Conservation (phyloP, 176 grass and related monocot genomes). For the Rhipidocladum racemiflorum region DNA sequence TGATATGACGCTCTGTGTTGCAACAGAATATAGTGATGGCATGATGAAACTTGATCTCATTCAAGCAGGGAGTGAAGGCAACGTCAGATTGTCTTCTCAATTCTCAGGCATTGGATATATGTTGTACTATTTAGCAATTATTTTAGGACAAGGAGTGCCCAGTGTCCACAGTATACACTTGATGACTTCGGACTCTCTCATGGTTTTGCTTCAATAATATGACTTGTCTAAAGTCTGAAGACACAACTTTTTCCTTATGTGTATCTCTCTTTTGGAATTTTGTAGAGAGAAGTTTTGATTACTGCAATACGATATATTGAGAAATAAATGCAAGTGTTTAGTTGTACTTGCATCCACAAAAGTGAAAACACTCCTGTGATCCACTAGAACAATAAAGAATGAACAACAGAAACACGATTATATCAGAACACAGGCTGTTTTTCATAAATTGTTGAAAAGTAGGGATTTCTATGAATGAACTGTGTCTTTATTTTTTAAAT, state of each 20-base stretch:
- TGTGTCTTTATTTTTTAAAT: not conserved
- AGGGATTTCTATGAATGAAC: not conserved
- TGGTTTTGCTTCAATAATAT: not conserved
- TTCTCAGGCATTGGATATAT: not conserved
- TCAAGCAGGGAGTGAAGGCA: not conserved
- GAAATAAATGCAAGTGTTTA: not conserved
- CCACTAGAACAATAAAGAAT: conserved; percentile 27
- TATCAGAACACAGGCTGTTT: not conserved
- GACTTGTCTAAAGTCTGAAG: not conserved
- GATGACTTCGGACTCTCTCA: not conserved
- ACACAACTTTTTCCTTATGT: not conserved
- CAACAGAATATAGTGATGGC: not conserved
- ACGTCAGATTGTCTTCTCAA: not conserved
- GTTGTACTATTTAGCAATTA: not conserved
- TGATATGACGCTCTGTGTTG: not conserved
- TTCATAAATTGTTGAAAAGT: not conserved
- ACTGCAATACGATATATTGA: not conserved
- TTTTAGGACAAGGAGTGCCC: not conserved
- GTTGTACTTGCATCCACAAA: not conserved
- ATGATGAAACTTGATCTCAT: not conserved
- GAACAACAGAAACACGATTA: conserved; percentile 5
- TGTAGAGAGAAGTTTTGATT: not conserved
- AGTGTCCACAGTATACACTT: not conserved
- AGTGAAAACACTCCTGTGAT: not conserved
- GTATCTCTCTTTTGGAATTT: not conserved